These are phyloP conservation scores for Imleria badia DNA, from an alignment of 768 basidiomycete genomes.

Conservation along the genomic window DNA sequence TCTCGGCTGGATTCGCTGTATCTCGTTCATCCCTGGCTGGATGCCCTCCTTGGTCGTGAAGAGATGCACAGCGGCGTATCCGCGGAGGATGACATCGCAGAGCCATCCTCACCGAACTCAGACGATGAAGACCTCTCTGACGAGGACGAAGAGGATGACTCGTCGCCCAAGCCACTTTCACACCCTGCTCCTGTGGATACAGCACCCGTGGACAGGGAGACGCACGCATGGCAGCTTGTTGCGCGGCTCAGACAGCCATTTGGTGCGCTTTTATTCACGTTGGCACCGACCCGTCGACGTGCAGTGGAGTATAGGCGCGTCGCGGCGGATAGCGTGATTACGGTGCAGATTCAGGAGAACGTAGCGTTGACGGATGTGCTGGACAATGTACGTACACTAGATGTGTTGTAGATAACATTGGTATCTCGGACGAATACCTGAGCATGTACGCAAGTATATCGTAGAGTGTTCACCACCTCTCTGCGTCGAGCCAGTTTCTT, in stretches of 20 bases:
- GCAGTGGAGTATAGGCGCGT: constrained; percentile 2
- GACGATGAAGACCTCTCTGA: no score
- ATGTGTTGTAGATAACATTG: no score
- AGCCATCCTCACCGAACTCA: no score
- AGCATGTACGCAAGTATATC: no score
- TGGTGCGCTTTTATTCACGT: not conserved
- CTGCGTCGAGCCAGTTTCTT: no score
- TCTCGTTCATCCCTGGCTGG: constrained; percentile 6
- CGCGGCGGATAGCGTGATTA: not conserved
- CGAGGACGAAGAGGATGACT: no score
- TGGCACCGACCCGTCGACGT: not conserved
- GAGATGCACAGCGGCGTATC: no score
- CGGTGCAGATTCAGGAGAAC: not conserved
- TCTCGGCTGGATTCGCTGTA: not conserved
- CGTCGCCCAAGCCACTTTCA: no score
- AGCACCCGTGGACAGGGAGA: not conserved
- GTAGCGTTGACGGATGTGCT: not conserved
- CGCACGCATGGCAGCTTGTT: not conserved
- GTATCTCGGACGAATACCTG: no score
- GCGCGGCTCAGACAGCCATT: not conserved
- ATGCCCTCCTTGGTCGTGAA: not conserved
- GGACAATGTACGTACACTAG: not conserved
- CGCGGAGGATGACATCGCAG: no score
- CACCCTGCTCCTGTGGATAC: no score
- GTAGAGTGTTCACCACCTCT: no score